These are phyloP conservation scores for Coniochaeta sp. DNA, from an alignment of 2,329 filamentous ascomycete species.

Conservation along the genomic window DNA sequence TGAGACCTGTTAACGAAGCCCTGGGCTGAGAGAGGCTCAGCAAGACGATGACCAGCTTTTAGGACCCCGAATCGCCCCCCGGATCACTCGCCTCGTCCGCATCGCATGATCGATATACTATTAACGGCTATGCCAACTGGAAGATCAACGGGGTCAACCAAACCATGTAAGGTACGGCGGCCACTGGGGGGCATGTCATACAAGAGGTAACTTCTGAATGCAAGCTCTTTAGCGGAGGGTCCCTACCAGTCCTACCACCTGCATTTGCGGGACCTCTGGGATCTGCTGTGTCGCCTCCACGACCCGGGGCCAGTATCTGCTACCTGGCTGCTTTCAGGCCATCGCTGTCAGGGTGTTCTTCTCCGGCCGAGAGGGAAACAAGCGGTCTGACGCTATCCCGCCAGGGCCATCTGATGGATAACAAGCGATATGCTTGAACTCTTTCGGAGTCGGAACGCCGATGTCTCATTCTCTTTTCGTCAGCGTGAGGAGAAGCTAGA, in stretches of 20 bases:
- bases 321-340: background rate
- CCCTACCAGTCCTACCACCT: background rate
- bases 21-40: background rate
- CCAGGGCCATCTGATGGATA: background rate
- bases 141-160: background rate
- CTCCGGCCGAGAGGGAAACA: constrained; percentile 1
- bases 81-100: background rate
- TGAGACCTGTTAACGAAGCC: background rate
- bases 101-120: constrained; percentile 1
- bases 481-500: background rate
- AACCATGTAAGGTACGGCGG: background rate
- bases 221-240: background rate
- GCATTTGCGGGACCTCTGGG: background rate
- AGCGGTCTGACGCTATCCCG: background rate
- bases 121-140: no score
- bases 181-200: background rate
- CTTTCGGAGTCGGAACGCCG: background rate
- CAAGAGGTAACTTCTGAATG: background rate
- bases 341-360: background rate
- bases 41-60: background rate
- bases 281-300: background rate
- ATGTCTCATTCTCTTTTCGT: constrained; percentile 3
- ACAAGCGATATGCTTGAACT: background rate
- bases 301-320: background rate
- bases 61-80: no score